Conservation (phyloP, 805 yeast species). For the Metschnikowia anglica region DNA sequence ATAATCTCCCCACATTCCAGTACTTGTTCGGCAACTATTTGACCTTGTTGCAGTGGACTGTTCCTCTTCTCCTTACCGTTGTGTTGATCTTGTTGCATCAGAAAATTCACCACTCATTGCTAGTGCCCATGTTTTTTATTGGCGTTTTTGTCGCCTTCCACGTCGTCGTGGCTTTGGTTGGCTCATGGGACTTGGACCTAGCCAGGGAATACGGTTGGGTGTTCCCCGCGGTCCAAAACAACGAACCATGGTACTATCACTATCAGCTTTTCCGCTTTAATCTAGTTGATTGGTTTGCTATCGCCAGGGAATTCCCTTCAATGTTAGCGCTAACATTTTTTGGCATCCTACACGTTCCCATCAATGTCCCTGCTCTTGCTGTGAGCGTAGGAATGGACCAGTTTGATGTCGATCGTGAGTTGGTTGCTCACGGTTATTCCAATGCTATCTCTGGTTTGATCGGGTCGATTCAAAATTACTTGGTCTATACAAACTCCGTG, state of each 20-base stretch:
- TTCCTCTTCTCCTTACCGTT: conserved; percentile 65
- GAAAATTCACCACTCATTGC: conserved; percentile 58
- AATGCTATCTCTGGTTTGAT: conserved; percentile 77
- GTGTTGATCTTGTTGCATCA: conserved; percentile 58
- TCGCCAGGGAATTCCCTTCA: conserved; percentile 74
- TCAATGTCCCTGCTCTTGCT: conserved; percentile 95
- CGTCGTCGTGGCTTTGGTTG: conserved; percentile 59
- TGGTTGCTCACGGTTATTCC: conserved; percentile 92
- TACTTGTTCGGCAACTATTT: conserved; percentile 44
- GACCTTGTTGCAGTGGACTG: conserved; percentile 52
- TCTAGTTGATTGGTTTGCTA: conserved; percentile 71
- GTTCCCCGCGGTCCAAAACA: conserved; percentile 60
- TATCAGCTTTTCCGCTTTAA: conserved; percentile 69
- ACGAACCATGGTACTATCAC: conserved; percentile 89
- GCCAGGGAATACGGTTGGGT: conserved; percentile 85
- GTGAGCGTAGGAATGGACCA: conserved; percentile 84
- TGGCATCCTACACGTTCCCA: conserved; percentile 95
- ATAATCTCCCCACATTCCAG: conserved; percentile 55
- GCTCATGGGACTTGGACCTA: conserved; percentile 56
- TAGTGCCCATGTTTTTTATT: conserved; percentile 81
- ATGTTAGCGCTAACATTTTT: conserved; percentile 95
- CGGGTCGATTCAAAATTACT: conserved; percentile 91
- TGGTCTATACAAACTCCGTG: conserved; percentile 92
- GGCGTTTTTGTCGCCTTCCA: conserved; percentile 70
- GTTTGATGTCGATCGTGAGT: conserved; percentile 87